Percentiles rank a stretch among this genome's conserved stretches.
These are phyloP conservation scores for Mucor irregularis DNA, from an alignment of 371 early-diverging fungal genomes.

Conservation along the genomic window DNA sequence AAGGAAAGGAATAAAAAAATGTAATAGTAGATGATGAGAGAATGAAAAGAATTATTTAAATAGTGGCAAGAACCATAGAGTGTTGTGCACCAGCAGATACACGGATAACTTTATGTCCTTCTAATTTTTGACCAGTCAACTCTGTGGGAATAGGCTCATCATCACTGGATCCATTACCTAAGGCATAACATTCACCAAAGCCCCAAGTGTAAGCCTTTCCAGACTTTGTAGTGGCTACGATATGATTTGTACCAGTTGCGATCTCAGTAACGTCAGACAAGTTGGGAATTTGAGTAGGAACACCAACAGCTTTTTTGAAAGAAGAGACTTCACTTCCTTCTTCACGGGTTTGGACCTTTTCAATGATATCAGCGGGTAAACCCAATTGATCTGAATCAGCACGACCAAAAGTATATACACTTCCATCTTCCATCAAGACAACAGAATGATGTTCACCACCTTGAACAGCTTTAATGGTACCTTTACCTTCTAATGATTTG, in stretches of 20 bases:
- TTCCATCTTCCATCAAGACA: conserved; percentile 73
- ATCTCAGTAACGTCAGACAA: conserved; percentile 61
- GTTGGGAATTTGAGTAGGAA: conserved; percentile 55
- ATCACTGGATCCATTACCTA: conserved; percentile 77
- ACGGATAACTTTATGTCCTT: conserved; percentile 51
- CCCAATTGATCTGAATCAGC: conserved; percentile 95
- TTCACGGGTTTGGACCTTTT: conserved; percentile 24
- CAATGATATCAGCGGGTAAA: conserved; percentile 43
- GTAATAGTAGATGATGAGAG: neutral
- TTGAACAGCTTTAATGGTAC: conserved; percentile 54
- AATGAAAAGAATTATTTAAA: neutral
- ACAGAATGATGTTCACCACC: conserved; percentile 93
- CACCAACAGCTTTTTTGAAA: conserved; percentile 63
- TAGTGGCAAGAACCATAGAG: conserved; percentile 58
- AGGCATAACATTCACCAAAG: conserved; percentile 74
- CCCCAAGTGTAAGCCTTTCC: conserved; percentile 92
- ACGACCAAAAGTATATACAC: conserved; percentile 84
- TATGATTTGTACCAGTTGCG: conserved; percentile 86
- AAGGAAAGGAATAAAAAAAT: neutral
- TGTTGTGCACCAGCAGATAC: conserved; percentile 81
- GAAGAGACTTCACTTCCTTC: conserved; percentile 26
- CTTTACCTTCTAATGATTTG: conserved; percentile 45
- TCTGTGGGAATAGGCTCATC: conserved; percentile 54
- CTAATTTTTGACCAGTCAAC: conserved; percentile 60
- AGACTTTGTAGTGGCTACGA: conserved; percentile 69